These are phyloP conservation scores for Urostyla sp. DNA, from an alignment of 73 alveolate genomes.

Conservation along the genomic window DNA sequence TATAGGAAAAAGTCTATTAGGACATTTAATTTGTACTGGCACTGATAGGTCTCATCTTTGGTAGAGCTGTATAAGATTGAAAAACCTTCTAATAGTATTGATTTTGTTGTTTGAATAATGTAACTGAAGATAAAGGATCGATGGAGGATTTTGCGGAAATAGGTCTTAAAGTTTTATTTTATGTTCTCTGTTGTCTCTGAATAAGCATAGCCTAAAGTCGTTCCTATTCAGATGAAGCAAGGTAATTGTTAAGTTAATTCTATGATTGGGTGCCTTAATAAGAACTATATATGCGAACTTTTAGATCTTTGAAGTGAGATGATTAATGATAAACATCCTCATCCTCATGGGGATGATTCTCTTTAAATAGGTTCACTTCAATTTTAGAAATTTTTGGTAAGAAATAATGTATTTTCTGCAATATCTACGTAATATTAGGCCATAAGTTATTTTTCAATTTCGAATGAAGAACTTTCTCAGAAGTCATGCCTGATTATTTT, in stretches of 20 bases:
- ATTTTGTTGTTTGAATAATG: constrained; percentile 9
- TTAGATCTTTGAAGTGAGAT: constrained; percentile 26
- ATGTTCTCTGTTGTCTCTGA: constrained; percentile 1
- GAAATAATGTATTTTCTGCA: constrained; percentile 38
- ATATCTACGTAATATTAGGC: constrained; percentile 28
- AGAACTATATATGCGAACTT: neutral
- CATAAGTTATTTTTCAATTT: constrained; percentile 34
- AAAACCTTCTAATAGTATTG: constrained; percentile 1
- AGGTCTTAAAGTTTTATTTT: constrained; percentile 34
- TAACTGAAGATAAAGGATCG: neutral
- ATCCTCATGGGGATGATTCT: constrained; percentile 23
- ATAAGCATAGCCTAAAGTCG: constrained; percentile 14
- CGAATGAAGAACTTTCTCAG: constrained; percentile 40
- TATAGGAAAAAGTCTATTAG: constrained; percentile 1
- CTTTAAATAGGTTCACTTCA: constrained; percentile 29
- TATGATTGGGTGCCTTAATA: constrained; percentile 33
- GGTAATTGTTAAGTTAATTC: constrained; percentile 3
- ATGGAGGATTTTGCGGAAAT: constrained; percentile 27
- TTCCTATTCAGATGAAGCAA: constrained; percentile 8
- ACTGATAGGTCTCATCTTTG: constrained; percentile 45
- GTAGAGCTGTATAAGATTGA: constrained; percentile 39
- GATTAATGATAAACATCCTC: constrained; percentile 1
- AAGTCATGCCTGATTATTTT: constrained; percentile 22
- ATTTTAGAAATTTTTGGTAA: constrained; percentile 44
- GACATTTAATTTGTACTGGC: constrained; percentile 25